Evolutionary conservation across 768 basidiomycete species (phyloP).

Genomic region (Psilocybe subaeruginosa): DNA sequence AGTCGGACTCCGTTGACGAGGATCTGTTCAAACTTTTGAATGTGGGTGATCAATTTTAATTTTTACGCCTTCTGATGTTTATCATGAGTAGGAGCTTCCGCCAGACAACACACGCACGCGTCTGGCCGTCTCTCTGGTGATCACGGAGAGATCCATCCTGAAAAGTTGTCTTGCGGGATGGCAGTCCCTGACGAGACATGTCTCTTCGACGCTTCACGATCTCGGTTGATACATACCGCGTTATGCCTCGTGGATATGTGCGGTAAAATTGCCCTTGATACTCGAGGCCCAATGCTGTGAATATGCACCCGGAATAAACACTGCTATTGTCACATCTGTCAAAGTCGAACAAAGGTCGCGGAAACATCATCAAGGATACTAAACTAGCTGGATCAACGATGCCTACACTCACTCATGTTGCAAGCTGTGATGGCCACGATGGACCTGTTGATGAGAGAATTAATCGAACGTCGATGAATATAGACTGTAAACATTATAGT

Average conservation of each 20-base stretch:
- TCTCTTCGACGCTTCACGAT: background rate
- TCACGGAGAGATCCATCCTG: slow-evolving; percentile 55
- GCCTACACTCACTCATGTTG: background rate
- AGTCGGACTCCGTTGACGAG: slow-evolving; percentile 18
- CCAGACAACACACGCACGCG: slow-evolving; percentile 40
- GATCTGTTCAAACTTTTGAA: slow-evolving; percentile 41
- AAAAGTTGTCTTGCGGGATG: slow-evolving; percentile 52
- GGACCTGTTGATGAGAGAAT: background rate
- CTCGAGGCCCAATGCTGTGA: background rate
- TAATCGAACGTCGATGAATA: background rate
- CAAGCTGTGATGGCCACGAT: background rate
- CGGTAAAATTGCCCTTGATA: background rate
- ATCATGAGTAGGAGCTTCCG: slow-evolving; percentile 38
- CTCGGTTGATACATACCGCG: background rate
- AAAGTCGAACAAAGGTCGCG: background rate
- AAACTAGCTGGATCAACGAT: background rate
- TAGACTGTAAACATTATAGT: background rate
- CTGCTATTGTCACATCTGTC: background rate
- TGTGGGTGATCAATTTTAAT: slow-evolving; percentile 24
- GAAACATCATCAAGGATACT: background rate
- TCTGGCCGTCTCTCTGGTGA: slow-evolving; percentile 46
- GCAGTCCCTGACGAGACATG: slow-evolving; percentile 19
- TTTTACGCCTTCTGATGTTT: slow-evolving; percentile 9
- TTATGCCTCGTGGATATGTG: background rate
- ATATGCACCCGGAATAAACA: background rate